Evolutionary conservation across 306 rosid genomes (phyloP).

Genomic region (Benincasa hispida): DNA sequence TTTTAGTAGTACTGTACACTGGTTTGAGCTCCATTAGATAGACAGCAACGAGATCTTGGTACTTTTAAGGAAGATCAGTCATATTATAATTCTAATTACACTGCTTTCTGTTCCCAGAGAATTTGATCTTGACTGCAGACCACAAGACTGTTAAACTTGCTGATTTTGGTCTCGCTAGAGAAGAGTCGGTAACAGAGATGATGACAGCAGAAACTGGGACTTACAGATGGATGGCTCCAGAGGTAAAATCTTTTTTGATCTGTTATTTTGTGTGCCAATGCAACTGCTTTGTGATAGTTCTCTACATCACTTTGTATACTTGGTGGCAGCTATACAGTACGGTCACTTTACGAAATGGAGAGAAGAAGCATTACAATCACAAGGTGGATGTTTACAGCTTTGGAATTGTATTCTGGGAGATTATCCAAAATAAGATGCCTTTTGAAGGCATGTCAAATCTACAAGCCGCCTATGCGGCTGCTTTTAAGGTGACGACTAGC

Average conservation of each 20-base stretch:
- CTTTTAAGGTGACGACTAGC: constrained; percentile 39
- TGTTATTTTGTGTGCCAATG: neutral
- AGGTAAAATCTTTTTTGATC: constrained; percentile 27
- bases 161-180: constrained; percentile 94
- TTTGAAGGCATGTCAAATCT: constrained; percentile 78
- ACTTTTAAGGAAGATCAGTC: neutral
- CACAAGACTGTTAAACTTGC: constrained; percentile 74
- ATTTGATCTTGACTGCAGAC: constrained; percentile 73
- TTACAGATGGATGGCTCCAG: constrained; percentile 98
- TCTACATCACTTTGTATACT: neutral
- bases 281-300: neutral
- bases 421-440: constrained; percentile 50
- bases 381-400: constrained; percentile 71
- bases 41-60: neutral
- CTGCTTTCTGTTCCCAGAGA: constrained; percentile 36
- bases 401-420: constrained; percentile 66
- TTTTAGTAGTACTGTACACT: neutral
- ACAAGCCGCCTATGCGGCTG: constrained; percentile 69
- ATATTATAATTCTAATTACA: neutral
- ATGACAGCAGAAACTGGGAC: constrained; percentile 99
- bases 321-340: constrained; percentile 58
- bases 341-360: constrained; percentile 58
- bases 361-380: constrained; percentile 68
- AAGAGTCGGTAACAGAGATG: constrained; percentile 90
- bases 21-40: neutral